These are phyloP conservation scores for Collybia nuda DNA, from an alignment of 768 basidiomycete species.

Conservation along the genomic window DNA sequence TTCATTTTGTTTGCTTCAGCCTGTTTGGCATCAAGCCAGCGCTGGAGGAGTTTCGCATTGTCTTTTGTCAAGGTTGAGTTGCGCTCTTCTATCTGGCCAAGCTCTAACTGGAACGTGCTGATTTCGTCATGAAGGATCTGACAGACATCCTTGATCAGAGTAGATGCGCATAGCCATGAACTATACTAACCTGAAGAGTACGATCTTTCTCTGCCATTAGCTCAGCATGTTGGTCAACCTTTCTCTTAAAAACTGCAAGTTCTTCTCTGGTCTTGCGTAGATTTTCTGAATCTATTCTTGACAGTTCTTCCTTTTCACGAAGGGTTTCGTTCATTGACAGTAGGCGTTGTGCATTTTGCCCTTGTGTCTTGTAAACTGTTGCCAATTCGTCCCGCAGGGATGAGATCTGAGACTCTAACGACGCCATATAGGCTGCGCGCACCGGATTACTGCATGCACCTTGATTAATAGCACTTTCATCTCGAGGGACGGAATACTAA, in stretches of 20 bases:
- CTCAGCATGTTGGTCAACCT: slow-evolving; percentile 82
- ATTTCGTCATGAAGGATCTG: slow-evolving; percentile 96
- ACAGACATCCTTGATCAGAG: slow-evolving; percentile 6
- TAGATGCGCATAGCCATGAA: slow-evolving; percentile 4
- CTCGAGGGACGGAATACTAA: slow-evolving; percentile 23
- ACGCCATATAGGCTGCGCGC: slow-evolving; percentile 83
- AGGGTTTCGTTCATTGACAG: slow-evolving; percentile 94
- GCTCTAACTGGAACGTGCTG: slow-evolving; percentile 86
- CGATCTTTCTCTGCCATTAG: slow-evolving; percentile 87
- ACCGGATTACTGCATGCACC: slow-evolving; percentile 67
- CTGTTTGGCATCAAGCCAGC: slow-evolving; percentile 97
- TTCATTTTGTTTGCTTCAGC: slow-evolving; percentile 94
- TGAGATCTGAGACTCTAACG: slow-evolving; percentile 92
- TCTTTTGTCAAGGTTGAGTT: slow-evolving; percentile 87
- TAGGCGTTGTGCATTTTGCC: slow-evolving; percentile 91
- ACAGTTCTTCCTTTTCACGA: slow-evolving; percentile 88
- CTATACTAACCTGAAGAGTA: slow-evolving; percentile 74
- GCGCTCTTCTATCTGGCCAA: slow-evolving; percentile 85
- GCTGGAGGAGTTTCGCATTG: slow-evolving; percentile 92
- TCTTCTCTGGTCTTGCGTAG: slow-evolving; percentile 79
- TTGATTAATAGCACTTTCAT: background rate
- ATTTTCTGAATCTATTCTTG: slow-evolving; percentile 78
- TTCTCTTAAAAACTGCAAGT: slow-evolving; percentile 62
- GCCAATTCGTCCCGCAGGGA: slow-evolving; percentile 90
- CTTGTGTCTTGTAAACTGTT: slow-evolving; percentile 93